A percentile compares a stretch with the other conserved stretches of the same genome.
Evolutionary conservation across 495 filamentous ascomycete species (phyloP).

Genomic region (Hapsidospora chrysogenum): DNA sequence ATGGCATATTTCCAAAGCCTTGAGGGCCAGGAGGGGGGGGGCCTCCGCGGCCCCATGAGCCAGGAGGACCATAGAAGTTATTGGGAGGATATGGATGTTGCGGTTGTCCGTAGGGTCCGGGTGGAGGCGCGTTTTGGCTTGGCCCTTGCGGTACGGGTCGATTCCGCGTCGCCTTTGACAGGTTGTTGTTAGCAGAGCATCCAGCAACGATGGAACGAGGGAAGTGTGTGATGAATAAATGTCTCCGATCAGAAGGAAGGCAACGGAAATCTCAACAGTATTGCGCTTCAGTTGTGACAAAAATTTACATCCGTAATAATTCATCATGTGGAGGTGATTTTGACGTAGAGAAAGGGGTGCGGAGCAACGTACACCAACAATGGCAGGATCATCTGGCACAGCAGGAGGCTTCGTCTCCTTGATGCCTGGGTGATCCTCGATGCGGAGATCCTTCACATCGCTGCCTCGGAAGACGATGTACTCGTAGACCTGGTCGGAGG

Average conservation of each 20-base stretch:
- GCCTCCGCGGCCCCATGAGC: slow-evolving; percentile 39
- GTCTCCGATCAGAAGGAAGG: slow-evolving; percentile 83
- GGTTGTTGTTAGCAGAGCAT: too few species aligned
- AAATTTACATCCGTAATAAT: slow-evolving; percentile 73
- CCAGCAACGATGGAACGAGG: too few species aligned
- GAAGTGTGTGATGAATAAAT: background rate
- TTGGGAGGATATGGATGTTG: slow-evolving; percentile 29
- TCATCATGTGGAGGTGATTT: slow-evolving; percentile 44
- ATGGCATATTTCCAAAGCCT: slow-evolving; percentile 27
- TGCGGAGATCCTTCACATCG: slow-evolving; percentile 93
- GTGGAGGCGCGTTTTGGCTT: slow-evolving; percentile 8
- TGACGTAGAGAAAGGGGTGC: background rate
- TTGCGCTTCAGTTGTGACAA: slow-evolving; percentile 62
- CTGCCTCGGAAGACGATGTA: slow-evolving; percentile 98
- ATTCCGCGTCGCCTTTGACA: too few species aligned
- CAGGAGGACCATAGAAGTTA: slow-evolving; percentile 30
- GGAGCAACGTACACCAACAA: slow-evolving; percentile 71
- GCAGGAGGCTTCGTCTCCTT: slow-evolving; percentile 62
- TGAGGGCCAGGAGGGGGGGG: slow-evolving; percentile 31
- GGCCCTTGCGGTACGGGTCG: slow-evolving; percentile 13
- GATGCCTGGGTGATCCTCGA: slow-evolving; percentile 52
- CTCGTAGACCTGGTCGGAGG: slow-evolving; percentile 78
- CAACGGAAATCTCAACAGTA: slow-evolving; percentile 95
- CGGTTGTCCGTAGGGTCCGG: slow-evolving; percentile 25
- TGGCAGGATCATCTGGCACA: slow-evolving; percentile 89